Evolutionary conservation across 139 green algal genomes (phyloP).

Genomic region (Eudorina sp.): DNA sequence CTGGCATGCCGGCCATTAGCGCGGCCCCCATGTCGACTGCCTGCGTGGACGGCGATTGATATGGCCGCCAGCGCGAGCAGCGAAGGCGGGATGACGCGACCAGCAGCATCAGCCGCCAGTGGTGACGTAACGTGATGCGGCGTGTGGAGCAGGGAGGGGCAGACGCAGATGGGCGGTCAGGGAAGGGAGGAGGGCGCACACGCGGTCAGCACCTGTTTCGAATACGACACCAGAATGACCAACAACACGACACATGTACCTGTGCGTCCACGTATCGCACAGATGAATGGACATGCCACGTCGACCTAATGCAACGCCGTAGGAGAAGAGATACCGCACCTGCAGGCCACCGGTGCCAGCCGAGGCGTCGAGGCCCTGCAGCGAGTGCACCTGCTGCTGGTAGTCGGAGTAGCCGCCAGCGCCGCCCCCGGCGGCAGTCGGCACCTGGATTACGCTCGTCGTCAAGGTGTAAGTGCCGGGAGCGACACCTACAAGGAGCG

Average conservation of each 20-base stretch:
- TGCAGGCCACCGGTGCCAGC: constrained; percentile 20
- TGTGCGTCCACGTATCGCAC: too few relatives aligned
- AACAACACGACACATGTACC: too few relatives aligned
- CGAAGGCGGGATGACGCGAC: not conserved
- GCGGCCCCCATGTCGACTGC: constrained; percentile 38
- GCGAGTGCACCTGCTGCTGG: constrained; percentile 36
- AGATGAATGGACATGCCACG: too few relatives aligned
- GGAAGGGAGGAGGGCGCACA: not conserved
- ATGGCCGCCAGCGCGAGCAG: too few relatives aligned
- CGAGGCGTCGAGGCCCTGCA: constrained; percentile 28
- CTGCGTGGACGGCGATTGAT: not conserved
- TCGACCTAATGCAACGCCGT: too few relatives aligned
- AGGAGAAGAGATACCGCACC: not conserved
- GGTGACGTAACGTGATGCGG: not conserved
- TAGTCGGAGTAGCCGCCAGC: constrained; percentile 15
- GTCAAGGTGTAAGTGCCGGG: constrained; percentile 40
- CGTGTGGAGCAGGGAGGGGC: not conserved
- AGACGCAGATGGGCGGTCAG: not conserved
- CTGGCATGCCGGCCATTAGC: constrained; percentile 28
- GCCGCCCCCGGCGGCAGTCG: not conserved
- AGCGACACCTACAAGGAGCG: not conserved
- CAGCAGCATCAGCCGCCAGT: not conserved
- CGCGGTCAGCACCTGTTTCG: not conserved
- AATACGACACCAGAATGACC: not conserved
- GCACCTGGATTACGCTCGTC: constrained; percentile 41